These are phyloP conservation scores for Glycyrrhiza uralensis DNA, from an alignment of 306 rosid species.

Conservation along the genomic window DNA sequence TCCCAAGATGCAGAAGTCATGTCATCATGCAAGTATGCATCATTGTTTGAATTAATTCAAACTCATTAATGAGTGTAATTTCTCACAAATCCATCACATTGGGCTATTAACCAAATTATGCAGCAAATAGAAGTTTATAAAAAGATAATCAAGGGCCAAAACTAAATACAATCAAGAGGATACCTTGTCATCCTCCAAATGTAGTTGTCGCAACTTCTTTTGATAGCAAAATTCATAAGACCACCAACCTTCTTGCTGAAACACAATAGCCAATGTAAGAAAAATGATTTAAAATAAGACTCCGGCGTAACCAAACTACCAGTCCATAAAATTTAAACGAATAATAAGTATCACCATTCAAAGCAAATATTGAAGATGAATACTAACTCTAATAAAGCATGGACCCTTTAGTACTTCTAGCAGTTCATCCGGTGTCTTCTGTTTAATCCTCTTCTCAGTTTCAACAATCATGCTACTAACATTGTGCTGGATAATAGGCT, in stretches of 20 bases:
- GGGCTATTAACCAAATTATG: background rate
- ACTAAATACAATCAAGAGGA: constrained; percentile 18
- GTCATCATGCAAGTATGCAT: background rate
- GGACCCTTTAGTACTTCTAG: constrained; percentile 75
- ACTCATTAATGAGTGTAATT: constrained; percentile 1
- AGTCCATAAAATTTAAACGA: background rate
- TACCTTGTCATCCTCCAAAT: constrained; percentile 87
- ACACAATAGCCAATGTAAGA: constrained; percentile 21
- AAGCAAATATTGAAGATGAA: constrained; percentile 8
- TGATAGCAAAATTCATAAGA: constrained; percentile 94
- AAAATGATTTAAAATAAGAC: constrained; percentile 3
- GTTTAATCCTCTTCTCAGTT: constrained; percentile 66
- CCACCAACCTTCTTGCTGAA: constrained; percentile 99
- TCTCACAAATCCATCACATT: background rate
- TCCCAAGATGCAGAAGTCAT: background rate
- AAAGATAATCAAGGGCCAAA: constrained; percentile 4
- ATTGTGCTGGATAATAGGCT: constrained; percentile 59
- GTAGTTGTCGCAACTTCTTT: constrained; percentile 69
- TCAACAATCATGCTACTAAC: constrained; percentile 82
- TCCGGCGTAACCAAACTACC: background rate
- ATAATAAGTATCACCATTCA: background rate
- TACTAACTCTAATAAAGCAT: constrained; percentile 75
- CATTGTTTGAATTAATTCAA: background rate
- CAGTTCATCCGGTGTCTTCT: constrained; percentile 95
- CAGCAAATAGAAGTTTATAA: background rate